phyloP scores from a whole-genome alignment of 1,139 yeast species.

The Entelexis sorbosivorans region DNA sequence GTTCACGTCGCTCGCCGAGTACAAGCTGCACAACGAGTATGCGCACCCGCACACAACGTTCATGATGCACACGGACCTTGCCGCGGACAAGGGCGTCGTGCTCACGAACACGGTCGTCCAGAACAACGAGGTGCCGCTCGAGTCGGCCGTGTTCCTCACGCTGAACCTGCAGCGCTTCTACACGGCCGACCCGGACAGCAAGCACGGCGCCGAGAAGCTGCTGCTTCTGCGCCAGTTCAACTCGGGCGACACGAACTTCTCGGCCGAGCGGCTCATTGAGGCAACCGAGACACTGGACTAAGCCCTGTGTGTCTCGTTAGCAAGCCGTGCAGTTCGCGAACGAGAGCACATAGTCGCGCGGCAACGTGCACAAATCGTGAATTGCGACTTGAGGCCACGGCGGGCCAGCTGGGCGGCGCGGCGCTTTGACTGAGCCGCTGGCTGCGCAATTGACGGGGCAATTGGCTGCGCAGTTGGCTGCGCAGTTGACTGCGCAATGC shows the following conservation, averaged over 20 bases:
- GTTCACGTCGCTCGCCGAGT: conserved; percentile 86
- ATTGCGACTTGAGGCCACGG: too few relatives aligned
- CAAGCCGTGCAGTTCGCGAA: too few relatives aligned
- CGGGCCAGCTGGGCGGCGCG: too few relatives aligned
- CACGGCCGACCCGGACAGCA: conserved; percentile 47
- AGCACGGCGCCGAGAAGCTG: conserved; percentile 38
- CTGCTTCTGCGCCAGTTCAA: conserved; percentile 58
- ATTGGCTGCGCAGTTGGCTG: too few relatives aligned
- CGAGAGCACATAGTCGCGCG: too few relatives aligned
- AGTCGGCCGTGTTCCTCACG: conserved; percentile 68
- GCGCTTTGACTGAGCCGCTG: too few relatives aligned
- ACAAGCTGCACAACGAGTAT: conserved; percentile 77
- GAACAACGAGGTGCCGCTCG: conserved; percentile 51
- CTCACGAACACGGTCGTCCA: conserved; percentile 76
- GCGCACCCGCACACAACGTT: conserved; percentile 93
- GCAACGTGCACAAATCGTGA: too few relatives aligned
- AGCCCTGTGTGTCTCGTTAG: too few relatives aligned
- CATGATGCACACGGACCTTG: conserved; percentile 73
- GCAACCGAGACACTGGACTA: conserved; percentile 64
- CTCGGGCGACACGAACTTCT: conserved; percentile 51
- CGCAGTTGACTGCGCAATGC: too few relatives aligned
- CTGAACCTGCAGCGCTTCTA: conserved; percentile 82
- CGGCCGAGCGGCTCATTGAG: conserved; percentile 52
- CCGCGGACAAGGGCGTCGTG: conserved; percentile 50
- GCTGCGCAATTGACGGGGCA: too few relatives aligned